Evolutionary conservation across 176 grass and related monocot species (phyloP).

Genomic region (Alopecurus myosuroides): DNA sequence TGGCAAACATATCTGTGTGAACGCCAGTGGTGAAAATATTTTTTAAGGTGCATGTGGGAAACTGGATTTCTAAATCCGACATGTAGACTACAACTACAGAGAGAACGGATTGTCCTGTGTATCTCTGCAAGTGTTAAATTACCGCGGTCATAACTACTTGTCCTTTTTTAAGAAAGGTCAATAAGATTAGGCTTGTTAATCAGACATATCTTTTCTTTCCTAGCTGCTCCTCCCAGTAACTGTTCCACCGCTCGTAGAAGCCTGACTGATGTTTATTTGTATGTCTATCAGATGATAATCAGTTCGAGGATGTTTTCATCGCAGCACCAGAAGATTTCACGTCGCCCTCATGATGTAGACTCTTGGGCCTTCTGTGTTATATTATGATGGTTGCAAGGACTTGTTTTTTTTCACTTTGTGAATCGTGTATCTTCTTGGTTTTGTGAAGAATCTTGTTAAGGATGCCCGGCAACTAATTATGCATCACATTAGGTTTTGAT

Average conservation of each 20-base stretch:
- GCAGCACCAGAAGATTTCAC: slow-evolving; percentile 34
- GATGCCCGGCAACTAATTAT: background rate
- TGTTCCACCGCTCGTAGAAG: background rate
- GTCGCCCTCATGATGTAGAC: slow-evolving; percentile 20
- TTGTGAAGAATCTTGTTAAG: background rate
- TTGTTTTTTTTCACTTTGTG: background rate
- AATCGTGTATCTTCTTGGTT: background rate
- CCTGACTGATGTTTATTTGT: background rate
- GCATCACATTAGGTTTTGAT: background rate
- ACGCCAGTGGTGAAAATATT: background rate
- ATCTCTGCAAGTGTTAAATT: background rate
- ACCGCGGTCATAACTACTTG: background rate
- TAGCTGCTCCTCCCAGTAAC: background rate
- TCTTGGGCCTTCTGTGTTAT: background rate
- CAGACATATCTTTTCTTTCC: background rate
- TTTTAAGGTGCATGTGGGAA: background rate
- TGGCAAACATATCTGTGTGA: background rate
- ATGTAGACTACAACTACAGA: background rate
- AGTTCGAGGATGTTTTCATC: slow-evolving; percentile 54
- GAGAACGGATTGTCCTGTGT: background rate
- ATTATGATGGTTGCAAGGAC: background rate
- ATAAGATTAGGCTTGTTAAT: background rate
- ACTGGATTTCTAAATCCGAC: background rate
- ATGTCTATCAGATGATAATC: slow-evolving; percentile 47
- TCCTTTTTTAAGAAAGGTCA: background rate